These are phyloP conservation scores for Fusarium hostae DNA, from an alignment of 2,329 filamentous ascomycete species.

Conservation along the genomic window DNA sequence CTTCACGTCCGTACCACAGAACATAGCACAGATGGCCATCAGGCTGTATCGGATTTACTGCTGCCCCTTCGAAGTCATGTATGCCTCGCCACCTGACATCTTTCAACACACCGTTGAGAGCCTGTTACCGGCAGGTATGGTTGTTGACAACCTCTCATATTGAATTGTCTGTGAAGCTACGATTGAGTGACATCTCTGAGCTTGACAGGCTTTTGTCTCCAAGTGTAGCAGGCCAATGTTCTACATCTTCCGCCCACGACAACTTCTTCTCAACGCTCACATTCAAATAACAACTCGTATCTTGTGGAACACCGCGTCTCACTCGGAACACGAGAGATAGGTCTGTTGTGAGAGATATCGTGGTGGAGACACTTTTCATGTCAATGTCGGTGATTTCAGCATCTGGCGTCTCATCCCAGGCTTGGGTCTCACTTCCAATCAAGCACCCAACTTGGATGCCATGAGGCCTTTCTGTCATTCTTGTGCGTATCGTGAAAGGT, in stretches of 20 bases:
- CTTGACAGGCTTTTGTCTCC: background rate
- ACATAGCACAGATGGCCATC: background rate
- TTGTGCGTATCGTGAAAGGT: background rate
- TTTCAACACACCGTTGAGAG: background rate
- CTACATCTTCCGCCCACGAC: background rate
- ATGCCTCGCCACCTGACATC: accelerated
- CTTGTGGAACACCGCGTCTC: background rate
- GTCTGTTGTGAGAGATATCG: background rate
- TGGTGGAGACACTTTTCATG: background rate
- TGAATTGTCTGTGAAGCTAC: slow-evolving; percentile 2
- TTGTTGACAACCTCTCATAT: background rate
- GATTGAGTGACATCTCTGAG: background rate
- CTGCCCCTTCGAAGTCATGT: background rate
- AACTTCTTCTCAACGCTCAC: slow-evolving; percentile 1
- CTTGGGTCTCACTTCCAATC: background rate
- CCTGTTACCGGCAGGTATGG: background rate
- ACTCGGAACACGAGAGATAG: background rate
- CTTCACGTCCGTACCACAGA: background rate
- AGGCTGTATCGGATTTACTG: background rate
- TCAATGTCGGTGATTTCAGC: background rate
- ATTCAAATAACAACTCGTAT: background rate
- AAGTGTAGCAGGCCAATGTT: background rate
- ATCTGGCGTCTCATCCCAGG: background rate
- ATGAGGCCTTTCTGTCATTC: background rate
- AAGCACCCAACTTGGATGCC: background rate